Evolutionary conservation across 1,284 basidiomycete genomes (phyloP), one percentile per base, ranked within the genome.

Genomic region (Trichosporon coremiiforme): DNA sequence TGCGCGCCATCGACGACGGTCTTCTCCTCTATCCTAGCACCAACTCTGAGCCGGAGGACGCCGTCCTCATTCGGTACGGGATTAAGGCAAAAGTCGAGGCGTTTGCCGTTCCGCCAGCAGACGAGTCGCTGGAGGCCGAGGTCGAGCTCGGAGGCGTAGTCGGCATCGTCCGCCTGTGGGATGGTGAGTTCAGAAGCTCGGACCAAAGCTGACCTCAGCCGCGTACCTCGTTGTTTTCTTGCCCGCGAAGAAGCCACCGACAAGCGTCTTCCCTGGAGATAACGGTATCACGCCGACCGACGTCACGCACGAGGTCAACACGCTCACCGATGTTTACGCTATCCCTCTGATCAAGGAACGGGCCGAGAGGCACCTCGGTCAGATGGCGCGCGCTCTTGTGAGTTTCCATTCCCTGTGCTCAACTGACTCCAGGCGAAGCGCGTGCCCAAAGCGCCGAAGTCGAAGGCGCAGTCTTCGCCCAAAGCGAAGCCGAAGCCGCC

Each of bases 181-280:
- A 83, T 64, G 74, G 81, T 82, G 68, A 70, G 80, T 76, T 13
- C 17, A 7, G 7, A n/a, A 15, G 6, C 5, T 25, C 36, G 45
- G 36, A 9, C 33, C 1, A 13, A 45, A 45, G 47, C 71, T 75
- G 60, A 70, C 65, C 22, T 20, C n/a, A 82, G 82, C 79, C 22
- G 79, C 82, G 0, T 83, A 84, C 71, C 73, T 84, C 10, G 69
- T 83, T 29, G 78, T 83, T 7, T 83, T 83, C 73, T 71, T 84
- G 12, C 76, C 79, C 25, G 66, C 77, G 12, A 60, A 60, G 20
- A 75, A 69, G 17, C 64, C 71, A 0, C 73, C 77, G 1, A 71
- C 73, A 25, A 75, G 76, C 5, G 70, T 79, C 20, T 80, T 79
- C 67, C 73, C 76, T 12, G 72, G 70, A 67, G 75, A 78, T 66